Evolutionary conservation across 1,284 basidiomycete genomes (phyloP).

Genomic region (Moesziomyces sp.): DNA sequence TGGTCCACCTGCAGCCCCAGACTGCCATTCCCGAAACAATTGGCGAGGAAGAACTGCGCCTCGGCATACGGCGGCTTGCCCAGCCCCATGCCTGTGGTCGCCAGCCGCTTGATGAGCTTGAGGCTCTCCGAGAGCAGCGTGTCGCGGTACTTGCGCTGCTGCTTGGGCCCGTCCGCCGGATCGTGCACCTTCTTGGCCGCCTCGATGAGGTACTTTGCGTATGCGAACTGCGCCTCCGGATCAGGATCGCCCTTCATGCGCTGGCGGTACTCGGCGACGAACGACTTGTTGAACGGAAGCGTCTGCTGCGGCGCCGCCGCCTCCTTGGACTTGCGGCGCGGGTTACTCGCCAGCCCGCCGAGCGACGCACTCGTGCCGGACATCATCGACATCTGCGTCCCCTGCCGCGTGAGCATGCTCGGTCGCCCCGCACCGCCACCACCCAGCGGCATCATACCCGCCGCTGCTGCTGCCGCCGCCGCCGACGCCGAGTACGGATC

Average conservation of each 20-base stretch:
- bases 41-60: constrained; percentile 99
- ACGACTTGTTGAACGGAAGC: constrained; percentile 80
- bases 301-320: constrained; percentile 44
- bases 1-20: constrained; percentile 95
- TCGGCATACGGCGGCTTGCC: constrained; percentile 81
- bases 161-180: constrained; percentile 60
- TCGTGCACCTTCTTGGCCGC: constrained; percentile 83
- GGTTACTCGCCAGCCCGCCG: constrained; percentile 28
- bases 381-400: constrained; percentile 46
- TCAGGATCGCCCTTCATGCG: constrained; percentile 98
- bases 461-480: constrained; percentile 4
- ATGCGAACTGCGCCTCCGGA: constrained; percentile 97
- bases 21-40: constrained; percentile 94
- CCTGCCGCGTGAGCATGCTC: constrained; percentile 36
- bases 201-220: constrained; percentile 97
- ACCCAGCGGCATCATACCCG: constrained; percentile 37
- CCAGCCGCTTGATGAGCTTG: constrained; percentile 90
- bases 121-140: constrained; percentile 86
- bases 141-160: constrained; percentile 82
- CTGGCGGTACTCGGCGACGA: constrained; percentile 95
- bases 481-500: constrained; percentile 22
- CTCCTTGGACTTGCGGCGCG: constrained; percentile 58
- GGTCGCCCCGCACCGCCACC: constrained; percentile 19
- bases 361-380: constrained; percentile 23
- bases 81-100: constrained; percentile 77